These are phyloP conservation scores for Spizellomyces punctatus DNA, from an alignment of 192 early-diverging fungal species.

Conservation along the genomic window DNA sequence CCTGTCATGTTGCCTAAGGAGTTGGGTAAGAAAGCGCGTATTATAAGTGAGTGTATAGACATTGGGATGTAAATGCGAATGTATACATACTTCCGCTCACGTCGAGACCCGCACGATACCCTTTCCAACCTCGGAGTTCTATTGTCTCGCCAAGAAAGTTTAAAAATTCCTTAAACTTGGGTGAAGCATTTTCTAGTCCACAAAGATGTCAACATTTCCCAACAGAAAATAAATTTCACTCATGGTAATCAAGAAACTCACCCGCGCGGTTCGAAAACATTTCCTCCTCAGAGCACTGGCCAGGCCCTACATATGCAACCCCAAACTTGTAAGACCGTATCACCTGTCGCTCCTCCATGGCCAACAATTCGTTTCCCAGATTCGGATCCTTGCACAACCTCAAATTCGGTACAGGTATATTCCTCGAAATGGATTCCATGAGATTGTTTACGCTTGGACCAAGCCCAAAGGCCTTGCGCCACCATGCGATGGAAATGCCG, in stretches of 20 bases:
- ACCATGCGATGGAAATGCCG: conserved; percentile 44
- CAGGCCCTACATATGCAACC: conserved; percentile 67
- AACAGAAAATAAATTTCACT: not conserved
- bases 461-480: conserved; percentile 46
- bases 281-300: conserved; percentile 76
- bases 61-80: not conserved
- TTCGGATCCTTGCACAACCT: conserved; percentile 61
- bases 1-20: conserved; percentile 65
- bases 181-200: conserved; percentile 39
- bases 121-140: conserved; percentile 70
- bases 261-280: conserved; percentile 72
- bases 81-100: conserved; percentile 55
- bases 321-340: conserved; percentile 80
- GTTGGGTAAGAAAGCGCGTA: not conserved
- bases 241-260: not conserved
- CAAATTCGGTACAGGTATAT: conserved; percentile 55
- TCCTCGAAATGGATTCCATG: conserved; percentile 54
- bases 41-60: not conserved
- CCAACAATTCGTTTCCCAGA: conserved; percentile 64
- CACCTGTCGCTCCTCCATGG: conserved; percentile 75
- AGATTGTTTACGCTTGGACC: conserved; percentile 52
- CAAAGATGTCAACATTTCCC: conserved; percentile 2
- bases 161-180: conserved; percentile 64
- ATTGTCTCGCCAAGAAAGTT: conserved; percentile 73
- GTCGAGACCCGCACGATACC: conserved; percentile 78